A percentile compares a stretch with the other conserved stretches of the same genome.
These are phyloP conservation scores for Geosmithia morbida DNA, from an alignment of 2,329 filamentous ascomycete species.

Conservation along the genomic window DNA sequence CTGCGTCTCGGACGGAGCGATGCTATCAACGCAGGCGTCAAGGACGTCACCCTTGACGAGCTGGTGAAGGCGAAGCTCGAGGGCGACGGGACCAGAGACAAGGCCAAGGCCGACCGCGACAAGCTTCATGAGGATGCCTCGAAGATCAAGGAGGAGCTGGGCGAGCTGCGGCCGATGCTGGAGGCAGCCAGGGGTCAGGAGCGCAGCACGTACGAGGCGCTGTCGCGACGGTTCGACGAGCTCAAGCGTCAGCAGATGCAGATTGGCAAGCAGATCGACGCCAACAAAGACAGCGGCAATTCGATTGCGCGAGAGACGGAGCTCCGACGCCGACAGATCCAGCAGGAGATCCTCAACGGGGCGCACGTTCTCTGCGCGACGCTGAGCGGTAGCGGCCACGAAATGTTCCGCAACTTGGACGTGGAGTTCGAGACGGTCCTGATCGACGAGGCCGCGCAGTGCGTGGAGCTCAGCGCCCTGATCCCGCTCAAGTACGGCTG, in stretches of 20 bases:
- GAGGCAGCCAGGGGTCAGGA: conserved; percentile 49
- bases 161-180: conserved; percentile 54
- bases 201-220: conserved; percentile 28
- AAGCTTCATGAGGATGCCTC: conserved; percentile 48
- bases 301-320: conserved; percentile 72
- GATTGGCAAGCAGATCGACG: conserved; percentile 74
- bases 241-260: conserved; percentile 59
- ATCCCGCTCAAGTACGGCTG: conserved; percentile 97
- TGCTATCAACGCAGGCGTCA: conserved; percentile 78
- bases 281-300: conserved; percentile 73
- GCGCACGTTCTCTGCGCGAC: conserved; percentile 93
- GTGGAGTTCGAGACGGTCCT: conserved; percentile 98
- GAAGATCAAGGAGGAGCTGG: conserved; percentile 63
- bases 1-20: conserved; percentile 83
- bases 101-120: conserved; percentile 39
- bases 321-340: conserved; percentile 66
- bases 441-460: conserved; percentile 96
- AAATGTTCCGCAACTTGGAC: conserved; percentile 88
- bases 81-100: conserved; percentile 41
- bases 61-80: conserved; percentile 65
- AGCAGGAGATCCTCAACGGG: conserved; percentile 81
- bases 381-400: conserved; percentile 87
- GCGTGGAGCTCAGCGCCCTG: conserved; percentile 88
- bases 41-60: conserved; percentile 87
- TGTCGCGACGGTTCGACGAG: conserved; percentile 66